Conservation (phyloP, 208 protist species). For the Angomonas desouzai region DNA sequence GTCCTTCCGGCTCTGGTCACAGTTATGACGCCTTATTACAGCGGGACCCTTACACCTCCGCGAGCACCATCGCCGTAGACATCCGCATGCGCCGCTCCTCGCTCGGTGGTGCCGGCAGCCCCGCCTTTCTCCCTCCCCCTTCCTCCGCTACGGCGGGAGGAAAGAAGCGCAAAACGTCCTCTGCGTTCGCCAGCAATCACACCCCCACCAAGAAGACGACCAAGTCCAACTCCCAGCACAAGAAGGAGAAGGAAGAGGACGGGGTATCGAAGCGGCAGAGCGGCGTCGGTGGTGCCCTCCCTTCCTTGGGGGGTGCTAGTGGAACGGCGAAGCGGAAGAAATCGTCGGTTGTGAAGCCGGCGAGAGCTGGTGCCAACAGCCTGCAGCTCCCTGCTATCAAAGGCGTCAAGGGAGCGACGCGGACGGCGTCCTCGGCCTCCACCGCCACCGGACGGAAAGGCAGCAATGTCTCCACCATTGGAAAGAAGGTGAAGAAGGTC, state of each 20-base stretch:
- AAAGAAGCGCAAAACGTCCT: not conserved
- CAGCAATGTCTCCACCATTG: not conserved
- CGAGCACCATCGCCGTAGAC: conserved; percentile 2
- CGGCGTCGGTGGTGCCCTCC: not conserved
- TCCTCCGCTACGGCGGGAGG: conserved; percentile 10
- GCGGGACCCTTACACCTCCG: conserved; percentile 2
- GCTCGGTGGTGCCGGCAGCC: not conserved
- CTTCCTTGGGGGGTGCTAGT: not conserved
- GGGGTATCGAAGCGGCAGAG: not conserved
- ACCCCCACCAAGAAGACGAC: not conserved
- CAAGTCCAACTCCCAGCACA: not conserved
- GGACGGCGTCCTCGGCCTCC: not conserved
- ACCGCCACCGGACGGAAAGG: not conserved
- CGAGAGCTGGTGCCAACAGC: not conserved
- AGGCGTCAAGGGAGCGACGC: not conserved
- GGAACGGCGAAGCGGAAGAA: not conserved
- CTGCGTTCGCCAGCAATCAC: not conserved
- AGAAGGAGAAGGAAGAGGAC: not conserved
- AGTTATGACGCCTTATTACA: conserved; percentile 6
- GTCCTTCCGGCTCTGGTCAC: not conserved
- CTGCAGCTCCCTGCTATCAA: not conserved
- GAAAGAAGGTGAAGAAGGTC: conserved; percentile 13
- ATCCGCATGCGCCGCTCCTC: not conserved
- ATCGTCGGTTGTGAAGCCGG: not conserved
- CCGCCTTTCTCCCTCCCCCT: not conserved